Percentiles rank a stretch among this genome's conserved stretches.
Evolutionary conservation across 2,329 filamentous ascomycete species (phyloP).

Genomic region (Aspergillus melleus): DNA sequence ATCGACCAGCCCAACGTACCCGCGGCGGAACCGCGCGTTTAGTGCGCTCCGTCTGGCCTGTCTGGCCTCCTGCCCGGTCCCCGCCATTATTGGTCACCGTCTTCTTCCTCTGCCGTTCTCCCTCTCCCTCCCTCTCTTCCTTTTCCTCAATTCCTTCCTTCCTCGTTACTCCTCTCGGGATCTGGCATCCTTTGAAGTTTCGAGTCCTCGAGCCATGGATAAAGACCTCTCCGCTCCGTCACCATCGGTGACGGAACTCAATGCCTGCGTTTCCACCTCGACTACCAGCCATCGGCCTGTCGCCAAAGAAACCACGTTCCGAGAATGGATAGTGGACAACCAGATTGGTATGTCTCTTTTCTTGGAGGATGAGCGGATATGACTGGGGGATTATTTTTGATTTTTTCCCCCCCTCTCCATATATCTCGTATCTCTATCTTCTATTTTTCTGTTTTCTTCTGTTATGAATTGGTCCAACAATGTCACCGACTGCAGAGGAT

Average conservation of each 20-base stretch:
- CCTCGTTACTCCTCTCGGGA: slow-evolving; percentile 10
- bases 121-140: background rate
- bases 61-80: background rate
- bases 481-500: background rate
- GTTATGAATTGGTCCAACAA: background rate
- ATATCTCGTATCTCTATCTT: background rate
- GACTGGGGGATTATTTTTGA: no score
- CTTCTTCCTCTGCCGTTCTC: slow-evolving; percentile 1
- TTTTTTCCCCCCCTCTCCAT: background rate
- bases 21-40: slow-evolving; percentile 11
- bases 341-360: slow-evolving; percentile 67
- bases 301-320: slow-evolving; percentile 42
- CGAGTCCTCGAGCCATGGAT: slow-evolving; percentile 31
- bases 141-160: background rate
- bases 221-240: slow-evolving; percentile 31
- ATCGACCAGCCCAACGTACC: background rate
- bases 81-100: background rate
- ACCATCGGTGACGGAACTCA: slow-evolving; percentile 38
- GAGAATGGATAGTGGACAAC: slow-evolving; percentile 70
- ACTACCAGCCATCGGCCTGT: slow-evolving; percentile 27
- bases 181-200: slow-evolving; percentile 7
- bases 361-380: background rate
- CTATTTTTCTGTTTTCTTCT: background rate
- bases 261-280: slow-evolving; percentile 41
- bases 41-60: slow-evolving; percentile 12